Evolutionary conservation across 495 filamentous ascomycete species (phyloP).

Genomic region (Xylaria cubensis): DNA sequence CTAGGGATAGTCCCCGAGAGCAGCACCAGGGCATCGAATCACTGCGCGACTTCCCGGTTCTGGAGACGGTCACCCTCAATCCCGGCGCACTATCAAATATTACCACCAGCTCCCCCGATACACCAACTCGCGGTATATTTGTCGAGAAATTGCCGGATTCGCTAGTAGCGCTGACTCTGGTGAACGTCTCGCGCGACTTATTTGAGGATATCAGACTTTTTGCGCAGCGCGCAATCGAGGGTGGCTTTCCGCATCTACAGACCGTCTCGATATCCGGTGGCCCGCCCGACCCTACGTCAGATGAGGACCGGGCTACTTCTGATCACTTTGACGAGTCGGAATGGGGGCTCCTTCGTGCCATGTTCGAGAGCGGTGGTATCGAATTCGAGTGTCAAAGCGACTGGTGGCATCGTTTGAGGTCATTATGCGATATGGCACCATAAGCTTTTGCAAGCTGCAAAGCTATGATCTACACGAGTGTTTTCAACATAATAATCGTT

Average conservation of each 20-base stretch:
- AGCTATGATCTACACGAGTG: constrained; percentile 1
- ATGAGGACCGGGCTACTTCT: constrained; percentile 6
- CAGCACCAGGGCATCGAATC: constrained; percentile 28
- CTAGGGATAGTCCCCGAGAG: constrained; percentile 22
- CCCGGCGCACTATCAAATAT: constrained; percentile 20
- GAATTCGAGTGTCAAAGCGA: constrained; percentile 24
- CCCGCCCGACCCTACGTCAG: constrained; percentile 15
- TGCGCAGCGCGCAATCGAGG: constrained; percentile 13
- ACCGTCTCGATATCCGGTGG: constrained; percentile 26
- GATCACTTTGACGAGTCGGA: constrained; percentile 26
- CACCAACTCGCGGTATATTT: constrained; percentile 15
- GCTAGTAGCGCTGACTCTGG: constrained; percentile 22
- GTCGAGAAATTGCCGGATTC: constrained; percentile 28
- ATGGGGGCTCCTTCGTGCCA: constrained; percentile 19
- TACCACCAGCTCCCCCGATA: not conserved
- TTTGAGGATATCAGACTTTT: constrained; percentile 26
- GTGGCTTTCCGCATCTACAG: constrained; percentile 25
- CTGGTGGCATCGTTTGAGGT: constrained; percentile 28
- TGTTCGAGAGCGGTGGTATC: constrained; percentile 22
- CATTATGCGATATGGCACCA: constrained; percentile 22
- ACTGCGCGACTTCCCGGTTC: constrained; percentile 27
- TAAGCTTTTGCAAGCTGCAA: not conserved
- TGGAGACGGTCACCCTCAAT: constrained; percentile 26
- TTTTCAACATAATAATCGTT: not conserved
- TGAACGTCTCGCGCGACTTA: constrained; percentile 27